Conservation (phyloP, 164 flowering plant genomes). For the Vitis cinerea region DNA sequence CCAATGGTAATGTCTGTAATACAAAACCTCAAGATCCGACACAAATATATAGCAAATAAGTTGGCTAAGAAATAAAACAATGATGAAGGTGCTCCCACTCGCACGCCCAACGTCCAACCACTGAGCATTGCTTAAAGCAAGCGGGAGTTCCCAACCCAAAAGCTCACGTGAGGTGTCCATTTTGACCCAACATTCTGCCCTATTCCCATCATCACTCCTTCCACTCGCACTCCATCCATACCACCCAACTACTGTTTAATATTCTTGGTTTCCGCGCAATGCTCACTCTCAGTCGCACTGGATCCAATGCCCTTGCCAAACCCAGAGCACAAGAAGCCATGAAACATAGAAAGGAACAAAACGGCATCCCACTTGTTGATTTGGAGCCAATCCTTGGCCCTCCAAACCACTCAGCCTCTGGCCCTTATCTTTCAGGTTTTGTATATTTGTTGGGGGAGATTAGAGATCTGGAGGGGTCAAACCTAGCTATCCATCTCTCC, state of each 20-base stretch:
- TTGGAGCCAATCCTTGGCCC: too few species aligned
- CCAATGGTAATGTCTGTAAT: too few species aligned
- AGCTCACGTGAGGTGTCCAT: constrained; percentile 18
- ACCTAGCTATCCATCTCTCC: constrained; percentile 8
- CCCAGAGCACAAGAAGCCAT: not conserved
- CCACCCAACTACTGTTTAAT: too few species aligned
- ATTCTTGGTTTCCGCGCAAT: not conserved
- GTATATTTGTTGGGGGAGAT: not conserved
- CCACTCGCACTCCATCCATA: not conserved
- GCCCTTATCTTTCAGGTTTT: constrained; percentile 1
- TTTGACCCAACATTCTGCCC: constrained; percentile 7
- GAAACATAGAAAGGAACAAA: not conserved
- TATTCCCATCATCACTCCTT: not conserved
- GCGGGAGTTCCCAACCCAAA: not conserved
- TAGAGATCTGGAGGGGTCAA: constrained; percentile 17
- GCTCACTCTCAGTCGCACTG: constrained; percentile 5
- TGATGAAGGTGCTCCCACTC: too few species aligned
- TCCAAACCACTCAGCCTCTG: too few species aligned
- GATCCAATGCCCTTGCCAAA: constrained; percentile 5
- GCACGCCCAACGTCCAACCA: too few species aligned
- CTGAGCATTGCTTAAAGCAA: too few species aligned
- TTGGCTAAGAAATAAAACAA: too few species aligned
- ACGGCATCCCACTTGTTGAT: not conserved
- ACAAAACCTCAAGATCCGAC: not conserved
- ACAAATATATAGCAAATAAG: too few species aligned